phyloP scores from a whole-genome alignment of 176 grass and related monocot genomes.

The Aegilops sharonensis region DNA sequence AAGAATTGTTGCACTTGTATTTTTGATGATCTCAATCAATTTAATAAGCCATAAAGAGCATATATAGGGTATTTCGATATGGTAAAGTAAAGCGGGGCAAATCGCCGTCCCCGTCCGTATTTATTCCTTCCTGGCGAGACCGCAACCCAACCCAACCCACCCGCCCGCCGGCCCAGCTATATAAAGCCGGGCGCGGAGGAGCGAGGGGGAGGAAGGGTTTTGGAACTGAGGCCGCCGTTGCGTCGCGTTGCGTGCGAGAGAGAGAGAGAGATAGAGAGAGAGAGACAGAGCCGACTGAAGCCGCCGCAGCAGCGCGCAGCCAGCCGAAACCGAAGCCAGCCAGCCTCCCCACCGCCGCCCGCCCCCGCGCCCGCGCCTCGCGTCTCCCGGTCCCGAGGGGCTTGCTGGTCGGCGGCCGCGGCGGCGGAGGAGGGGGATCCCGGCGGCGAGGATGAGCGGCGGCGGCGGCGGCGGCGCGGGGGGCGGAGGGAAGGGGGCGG shows the following conservation, averaged over 20 bases:
- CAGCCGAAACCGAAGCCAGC: constrained; percentile 33
- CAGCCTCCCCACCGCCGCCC: constrained; percentile 14
- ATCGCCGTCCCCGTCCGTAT: too few relatives aligned
- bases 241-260: constrained; percentile 14
- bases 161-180: constrained; percentile 24
- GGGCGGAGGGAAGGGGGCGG: constrained; percentile 42
- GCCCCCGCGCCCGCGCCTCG: neutral
- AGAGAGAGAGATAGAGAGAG: too few relatives aligned
- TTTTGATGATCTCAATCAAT: too few relatives aligned
- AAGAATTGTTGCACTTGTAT: too few relatives aligned
- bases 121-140: too few relatives aligned
- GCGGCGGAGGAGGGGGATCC: constrained; percentile 33
- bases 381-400: neutral
- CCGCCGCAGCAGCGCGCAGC: constrained; percentile 7
- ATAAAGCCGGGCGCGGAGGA: constrained; percentile 31
- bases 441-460: constrained; percentile 47
- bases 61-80: too few relatives aligned
- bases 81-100: too few relatives aligned
- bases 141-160: constrained; percentile 2
- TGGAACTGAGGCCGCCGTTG: constrained; percentile 54
- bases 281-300: constrained; percentile 31
- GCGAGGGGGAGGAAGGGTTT: constrained; percentile 51
- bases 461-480: constrained; percentile 20
- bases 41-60: too few relatives aligned
- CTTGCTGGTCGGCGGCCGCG: constrained; percentile 9